phyloP scores from a whole-genome alignment of 192 early-diverging fungal genomes.

The Cetraspora pellucida region DNA sequence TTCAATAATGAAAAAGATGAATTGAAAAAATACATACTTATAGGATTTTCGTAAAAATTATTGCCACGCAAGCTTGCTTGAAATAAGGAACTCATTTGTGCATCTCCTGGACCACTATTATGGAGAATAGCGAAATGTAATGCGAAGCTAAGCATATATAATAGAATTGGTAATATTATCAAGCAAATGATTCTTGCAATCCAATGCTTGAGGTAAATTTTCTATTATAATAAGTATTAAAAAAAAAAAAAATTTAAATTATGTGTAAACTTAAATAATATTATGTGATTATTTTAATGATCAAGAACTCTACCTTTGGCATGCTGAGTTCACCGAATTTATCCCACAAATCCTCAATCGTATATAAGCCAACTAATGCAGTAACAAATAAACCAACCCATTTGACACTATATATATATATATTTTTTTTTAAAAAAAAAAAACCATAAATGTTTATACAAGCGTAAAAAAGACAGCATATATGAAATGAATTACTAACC shows the following conservation, averaged over 20 bases:
- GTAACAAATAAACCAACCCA: conserved; percentile 96
- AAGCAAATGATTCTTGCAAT: conserved; percentile 76
- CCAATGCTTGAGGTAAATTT: conserved; percentile 80
- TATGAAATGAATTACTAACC: conserved; percentile 44
- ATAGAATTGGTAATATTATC: conserved; percentile 76
- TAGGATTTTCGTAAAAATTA: conserved; percentile 75
- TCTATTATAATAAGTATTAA: conserved; percentile 33
- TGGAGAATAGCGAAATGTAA: conserved; percentile 89
- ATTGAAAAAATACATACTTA: conserved; percentile 52
- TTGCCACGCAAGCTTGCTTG: conserved; percentile 89
- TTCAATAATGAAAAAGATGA: neutral
- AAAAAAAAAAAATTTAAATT: conserved; percentile 25
- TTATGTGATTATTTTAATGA: neutral
- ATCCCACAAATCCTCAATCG: conserved; percentile 92
- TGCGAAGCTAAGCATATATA: conserved; percentile 84
- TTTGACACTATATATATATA: conserved; percentile 69
- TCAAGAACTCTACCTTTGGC: conserved; percentile 40
- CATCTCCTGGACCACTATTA: conserved; percentile 82
- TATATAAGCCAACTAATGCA: conserved; percentile 88
- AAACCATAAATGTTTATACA: neutral
- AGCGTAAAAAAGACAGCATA: neutral
- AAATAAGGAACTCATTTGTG: conserved; percentile 95
- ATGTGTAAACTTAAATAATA: neutral
- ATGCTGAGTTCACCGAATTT: conserved; percentile 77
- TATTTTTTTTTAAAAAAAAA: neutral